Conservation (phyloP, 306 rosid species). For the Bauhinia variegata region DNA sequence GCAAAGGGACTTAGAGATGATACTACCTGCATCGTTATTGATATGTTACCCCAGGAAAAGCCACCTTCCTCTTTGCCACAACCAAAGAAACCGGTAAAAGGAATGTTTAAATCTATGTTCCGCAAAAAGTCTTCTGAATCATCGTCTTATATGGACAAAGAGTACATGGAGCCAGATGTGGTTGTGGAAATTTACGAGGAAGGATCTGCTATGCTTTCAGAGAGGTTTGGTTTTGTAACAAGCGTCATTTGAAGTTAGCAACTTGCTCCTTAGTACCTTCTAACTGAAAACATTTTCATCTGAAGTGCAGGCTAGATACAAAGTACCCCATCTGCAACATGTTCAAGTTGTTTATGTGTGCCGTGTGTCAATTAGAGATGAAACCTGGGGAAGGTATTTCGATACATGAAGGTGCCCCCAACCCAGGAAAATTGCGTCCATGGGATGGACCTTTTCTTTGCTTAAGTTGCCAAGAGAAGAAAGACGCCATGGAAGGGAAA, state of each 20-base stretch:
- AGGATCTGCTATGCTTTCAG: slow-evolving; percentile 96
- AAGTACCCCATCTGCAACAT: slow-evolving; percentile 97
- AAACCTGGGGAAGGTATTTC: slow-evolving; percentile 97
- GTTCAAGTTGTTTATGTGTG: slow-evolving; percentile 95
- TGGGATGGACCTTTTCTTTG: slow-evolving; percentile 99
- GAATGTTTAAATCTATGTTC: slow-evolving; percentile 85
- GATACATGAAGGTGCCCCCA: slow-evolving; percentile 65
- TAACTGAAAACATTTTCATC: no score
- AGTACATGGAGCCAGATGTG: slow-evolving; percentile 73
- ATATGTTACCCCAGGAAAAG: slow-evolving; percentile 79
- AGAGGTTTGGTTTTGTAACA: slow-evolving; percentile 64
- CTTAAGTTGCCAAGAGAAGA: slow-evolving; percentile 90
- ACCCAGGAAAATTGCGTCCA: slow-evolving; percentile 74
- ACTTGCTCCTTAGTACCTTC: slow-evolving; percentile 14
- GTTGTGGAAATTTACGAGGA: slow-evolving; percentile 90
- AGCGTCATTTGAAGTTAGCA: slow-evolving; percentile 1
- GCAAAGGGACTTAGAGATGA: slow-evolving; percentile 99
- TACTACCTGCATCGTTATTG: slow-evolving; percentile 93
- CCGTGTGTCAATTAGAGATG: slow-evolving; percentile 92
- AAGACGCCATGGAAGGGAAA: slow-evolving; percentile 99
- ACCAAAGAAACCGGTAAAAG: slow-evolving; percentile 74
- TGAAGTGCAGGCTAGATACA: slow-evolving; percentile 80
- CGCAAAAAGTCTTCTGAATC: slow-evolving; percentile 77
- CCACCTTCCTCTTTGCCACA: slow-evolving; percentile 58
- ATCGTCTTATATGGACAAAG: slow-evolving; percentile 69